Conservation (phyloP, 176 grass and related monocot genomes). For the bread wheat (Triticum aestivum) region DNA sequence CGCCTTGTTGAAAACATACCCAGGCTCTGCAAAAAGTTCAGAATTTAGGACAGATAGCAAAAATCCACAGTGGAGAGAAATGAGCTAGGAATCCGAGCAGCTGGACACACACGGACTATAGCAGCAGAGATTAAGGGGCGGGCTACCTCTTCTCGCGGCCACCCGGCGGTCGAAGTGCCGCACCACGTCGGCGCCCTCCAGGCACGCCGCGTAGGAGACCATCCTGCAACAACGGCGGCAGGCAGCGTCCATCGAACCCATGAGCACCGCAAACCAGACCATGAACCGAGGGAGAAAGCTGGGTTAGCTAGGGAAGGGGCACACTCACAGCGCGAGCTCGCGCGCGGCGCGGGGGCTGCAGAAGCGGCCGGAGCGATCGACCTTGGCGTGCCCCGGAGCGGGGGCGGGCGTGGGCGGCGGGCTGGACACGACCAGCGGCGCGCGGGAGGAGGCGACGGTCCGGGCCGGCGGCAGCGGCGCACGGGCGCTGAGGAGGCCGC, state of each 20-base stretch:
- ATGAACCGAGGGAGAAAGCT: not conserved
- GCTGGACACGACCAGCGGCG: constrained; percentile 26
- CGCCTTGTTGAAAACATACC: constrained; percentile 74
- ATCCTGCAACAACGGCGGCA: constrained; percentile 40
- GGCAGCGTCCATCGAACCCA: not conserved
- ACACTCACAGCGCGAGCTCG: constrained; percentile 92
- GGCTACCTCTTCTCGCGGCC: constrained; percentile 70
- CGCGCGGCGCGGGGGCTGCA: constrained; percentile 82
- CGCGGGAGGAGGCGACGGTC: constrained; percentile 34
- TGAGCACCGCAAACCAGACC: not conserved
- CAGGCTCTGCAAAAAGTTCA: constrained; percentile 50
- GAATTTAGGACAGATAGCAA: constrained; percentile 19
- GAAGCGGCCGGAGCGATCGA: constrained; percentile 83
- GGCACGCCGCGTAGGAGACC: constrained; percentile 90
- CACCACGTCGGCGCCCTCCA: constrained; percentile 83
- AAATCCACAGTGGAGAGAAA: not conserved
- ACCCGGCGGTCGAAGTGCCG: constrained; percentile 88
- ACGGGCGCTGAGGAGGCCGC: not conserved
- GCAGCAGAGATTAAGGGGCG: not conserved
- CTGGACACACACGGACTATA: not conserved
- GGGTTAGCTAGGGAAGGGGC: not conserved
- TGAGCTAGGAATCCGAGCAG: not conserved
- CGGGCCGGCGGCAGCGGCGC: constrained; percentile 6
- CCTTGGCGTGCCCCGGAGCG: constrained; percentile 19
- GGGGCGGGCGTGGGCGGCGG: not conserved